phyloP scores from a whole-genome alignment of 768 basidiomycete genomes.

The Boletellus ananiceps region DNA sequence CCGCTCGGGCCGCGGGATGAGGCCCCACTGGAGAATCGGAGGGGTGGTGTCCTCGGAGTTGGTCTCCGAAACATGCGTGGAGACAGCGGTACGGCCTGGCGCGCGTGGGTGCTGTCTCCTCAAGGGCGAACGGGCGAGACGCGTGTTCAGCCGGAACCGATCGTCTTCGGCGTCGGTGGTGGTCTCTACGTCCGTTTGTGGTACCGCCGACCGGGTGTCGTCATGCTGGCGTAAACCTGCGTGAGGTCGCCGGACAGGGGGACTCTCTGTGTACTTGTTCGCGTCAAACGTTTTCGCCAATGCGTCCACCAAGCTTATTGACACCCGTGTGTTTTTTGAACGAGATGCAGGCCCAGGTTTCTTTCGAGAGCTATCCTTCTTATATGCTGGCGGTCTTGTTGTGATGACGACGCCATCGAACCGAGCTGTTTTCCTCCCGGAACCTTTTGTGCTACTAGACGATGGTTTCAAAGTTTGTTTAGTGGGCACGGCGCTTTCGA shows the following conservation, averaged over 20 bases:
- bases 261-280: conserved; percentile 12
- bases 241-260: neutral
- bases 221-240: neutral
- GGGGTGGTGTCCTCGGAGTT: conserved; percentile 8
- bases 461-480: neutral
- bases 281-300: conserved; percentile 25
- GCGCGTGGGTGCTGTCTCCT: neutral
- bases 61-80: conserved; percentile 6
- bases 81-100: neutral
- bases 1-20: conserved; percentile 4
- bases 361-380: neutral
- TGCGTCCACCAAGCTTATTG: conserved; percentile 21
- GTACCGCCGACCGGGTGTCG: conserved; percentile 1
- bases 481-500: neutral
- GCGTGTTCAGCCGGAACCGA: conserved; percentile 5
- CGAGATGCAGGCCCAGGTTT: neutral
- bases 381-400: conserved; percentile 2
- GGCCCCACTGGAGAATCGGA: neutral
- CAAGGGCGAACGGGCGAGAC: conserved; percentile 7
- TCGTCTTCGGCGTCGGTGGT: conserved; percentile 25
- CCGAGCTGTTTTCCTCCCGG: conserved; percentile 13
- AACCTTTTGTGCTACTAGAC: neutral
- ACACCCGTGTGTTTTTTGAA: neutral
- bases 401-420: conserved; percentile 25
- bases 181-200: conserved; percentile 19